Evolutionary conservation across 129 eudicot genomes (phyloP).

Genomic region (Artemisia annua): DNA sequence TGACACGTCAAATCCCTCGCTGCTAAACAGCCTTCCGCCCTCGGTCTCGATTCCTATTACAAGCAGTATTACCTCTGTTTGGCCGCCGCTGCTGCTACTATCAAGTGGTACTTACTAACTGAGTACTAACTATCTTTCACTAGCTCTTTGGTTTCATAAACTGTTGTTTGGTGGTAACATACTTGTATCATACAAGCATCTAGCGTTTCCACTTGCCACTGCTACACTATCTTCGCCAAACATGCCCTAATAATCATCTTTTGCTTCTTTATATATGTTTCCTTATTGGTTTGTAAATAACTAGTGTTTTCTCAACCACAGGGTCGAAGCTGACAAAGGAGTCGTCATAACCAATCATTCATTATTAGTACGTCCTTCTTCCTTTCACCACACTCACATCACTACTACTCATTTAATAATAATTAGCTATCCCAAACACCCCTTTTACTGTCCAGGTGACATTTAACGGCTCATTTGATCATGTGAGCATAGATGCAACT

Average conservation of each 20-base stretch:
- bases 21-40: conserved; percentile 95
- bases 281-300: no score
- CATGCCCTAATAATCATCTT: no score
- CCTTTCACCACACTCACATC: not conserved
- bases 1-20: conserved; percentile 83
- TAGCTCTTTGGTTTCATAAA: no score
- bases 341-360: conserved; percentile 76
- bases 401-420: no score
- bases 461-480: conserved; percentile 97
- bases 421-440: no score
- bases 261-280: no score
- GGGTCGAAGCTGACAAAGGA: conserved; percentile 98
- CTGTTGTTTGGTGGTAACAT: no score
- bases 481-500: conserved; percentile 97
- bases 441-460: conserved; percentile 67
- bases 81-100: conserved; percentile 97
- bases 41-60: conserved; percentile 89
- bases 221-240: no score
- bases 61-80: conserved; percentile 97
- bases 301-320: conserved; percentile 42
- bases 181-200: no score
- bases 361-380: conserved; percentile 48
- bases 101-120: conserved; percentile 65
- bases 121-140: no score
- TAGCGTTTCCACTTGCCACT: no score